Evolutionary conservation across 495 filamentous ascomycete species (phyloP).

Genomic region (Emericellopsis terricola): DNA sequence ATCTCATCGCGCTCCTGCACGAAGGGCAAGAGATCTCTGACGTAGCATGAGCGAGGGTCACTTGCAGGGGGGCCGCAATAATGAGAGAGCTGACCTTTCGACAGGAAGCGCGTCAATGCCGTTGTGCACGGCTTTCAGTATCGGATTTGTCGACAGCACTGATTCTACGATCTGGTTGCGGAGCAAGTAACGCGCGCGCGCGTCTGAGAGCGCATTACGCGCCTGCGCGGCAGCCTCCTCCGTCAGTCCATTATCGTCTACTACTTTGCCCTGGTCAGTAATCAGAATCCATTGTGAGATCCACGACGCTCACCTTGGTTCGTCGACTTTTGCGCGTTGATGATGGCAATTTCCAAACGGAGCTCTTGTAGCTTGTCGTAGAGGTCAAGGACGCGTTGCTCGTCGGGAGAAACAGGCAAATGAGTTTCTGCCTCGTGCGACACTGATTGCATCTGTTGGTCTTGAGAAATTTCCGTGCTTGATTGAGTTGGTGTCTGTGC

Average conservation of each 20-base stretch:
- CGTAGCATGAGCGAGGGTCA: slow-evolving; percentile 1
- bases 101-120: slow-evolving; percentile 42
- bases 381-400: slow-evolving; percentile 43
- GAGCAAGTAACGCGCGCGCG: slow-evolving; percentile 47
- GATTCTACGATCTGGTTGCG: slow-evolving; percentile 46
- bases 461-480: not conserved
- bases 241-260: too few species aligned
- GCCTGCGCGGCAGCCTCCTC: slow-evolving; percentile 27
- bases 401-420: slow-evolving; percentile 38
- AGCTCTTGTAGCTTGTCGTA: slow-evolving; percentile 54
- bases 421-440: slow-evolving; percentile 4
- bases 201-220: slow-evolving; percentile 47
- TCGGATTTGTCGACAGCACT: slow-evolving; percentile 51
- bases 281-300: too few species aligned
- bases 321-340: slow-evolving; percentile 45
- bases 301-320: too few species aligned
- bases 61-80: slow-evolving; percentile 2
- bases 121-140: slow-evolving; percentile 57
- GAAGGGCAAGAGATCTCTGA: slow-evolving; percentile 44
- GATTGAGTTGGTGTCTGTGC: too few species aligned
- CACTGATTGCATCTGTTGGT: too few species aligned
- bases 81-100: slow-evolving; percentile 34
- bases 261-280: too few species aligned
- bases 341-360: slow-evolving; percentile 47
- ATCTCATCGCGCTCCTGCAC: slow-evolving; percentile 49